Percentiles rank a stretch among this genome's conserved stretches.
phyloP scores from a whole-genome alignment of 179 eudicot species.

The Dionaea muscipula region DNA sequence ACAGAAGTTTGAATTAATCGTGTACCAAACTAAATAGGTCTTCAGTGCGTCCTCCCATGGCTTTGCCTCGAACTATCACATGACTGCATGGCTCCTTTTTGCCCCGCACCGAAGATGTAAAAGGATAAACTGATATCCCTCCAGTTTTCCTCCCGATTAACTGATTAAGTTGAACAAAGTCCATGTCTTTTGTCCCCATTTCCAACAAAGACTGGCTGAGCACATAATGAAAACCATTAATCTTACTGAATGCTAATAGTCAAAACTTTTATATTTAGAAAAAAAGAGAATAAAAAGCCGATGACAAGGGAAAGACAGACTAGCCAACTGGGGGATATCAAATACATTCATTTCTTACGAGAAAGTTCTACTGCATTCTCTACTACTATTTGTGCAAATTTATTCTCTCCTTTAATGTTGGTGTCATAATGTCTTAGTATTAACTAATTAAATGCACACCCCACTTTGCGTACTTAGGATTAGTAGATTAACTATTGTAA shows the following conservation, averaged over 20 bases:
- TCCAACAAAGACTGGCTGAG: slow-evolving; percentile 75
- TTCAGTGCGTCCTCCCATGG: slow-evolving; percentile 84
- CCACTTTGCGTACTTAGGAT: no score
- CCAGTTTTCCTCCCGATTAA: slow-evolving; percentile 97
- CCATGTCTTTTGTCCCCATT: slow-evolving; percentile 96
- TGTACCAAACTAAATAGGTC: slow-evolving; percentile 81
- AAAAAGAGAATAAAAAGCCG: no score
- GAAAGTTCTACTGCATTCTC: no score
- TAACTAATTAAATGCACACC: no score
- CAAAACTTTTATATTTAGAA: no score
- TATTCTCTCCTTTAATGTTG: no score
- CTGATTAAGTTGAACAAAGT: slow-evolving; percentile 90
- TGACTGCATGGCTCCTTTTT: slow-evolving; percentile 56
- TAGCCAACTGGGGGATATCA: no score
- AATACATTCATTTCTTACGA: no score
- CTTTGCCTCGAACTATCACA: slow-evolving; percentile 87
- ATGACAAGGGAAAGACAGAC: neutral
- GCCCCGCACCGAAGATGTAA: slow-evolving; percentile 71
- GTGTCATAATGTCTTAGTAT: no score
- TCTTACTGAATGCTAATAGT: neutral
- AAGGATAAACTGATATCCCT: slow-evolving; percentile 88
- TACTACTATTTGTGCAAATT: no score
- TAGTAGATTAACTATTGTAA: no score
- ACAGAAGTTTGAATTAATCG: neutral
- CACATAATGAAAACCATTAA: neutral